Percentiles rank a stretch among this genome's conserved stretches.
phyloP scores from a whole-genome alignment of 495 filamentous ascomycete genomes.

The Aspergillus indologenus region DNA sequence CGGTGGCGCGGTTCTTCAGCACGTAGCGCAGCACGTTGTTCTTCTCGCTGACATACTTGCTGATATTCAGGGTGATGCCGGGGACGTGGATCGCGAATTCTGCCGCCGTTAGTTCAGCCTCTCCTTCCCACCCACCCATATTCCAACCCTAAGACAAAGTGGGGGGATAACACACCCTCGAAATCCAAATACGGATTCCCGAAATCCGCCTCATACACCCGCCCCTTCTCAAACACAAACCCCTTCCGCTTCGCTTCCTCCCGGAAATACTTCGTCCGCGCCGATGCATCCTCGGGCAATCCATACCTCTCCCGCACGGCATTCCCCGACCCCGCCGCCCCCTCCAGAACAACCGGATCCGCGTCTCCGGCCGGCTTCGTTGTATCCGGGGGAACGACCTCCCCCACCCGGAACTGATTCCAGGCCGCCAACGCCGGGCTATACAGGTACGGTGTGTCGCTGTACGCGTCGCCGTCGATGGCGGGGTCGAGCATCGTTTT shows the following conservation, averaged over 20 bases:
- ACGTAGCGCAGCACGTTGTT: conserved; percentile 79
- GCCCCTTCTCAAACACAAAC: conserved; percentile 57
- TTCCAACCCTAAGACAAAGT: neutral
- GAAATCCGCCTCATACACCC: conserved; percentile 76
- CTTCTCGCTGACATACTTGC: conserved; percentile 81
- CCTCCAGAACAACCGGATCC: conserved; percentile 61
- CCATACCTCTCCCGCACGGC: conserved; percentile 42
- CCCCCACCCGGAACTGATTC: conserved; percentile 67
- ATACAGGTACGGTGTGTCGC: conserved; percentile 80
- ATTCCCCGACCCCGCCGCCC: conserved; percentile 59
- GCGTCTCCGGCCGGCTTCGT: conserved; percentile 25
- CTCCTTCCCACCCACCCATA: neutral
- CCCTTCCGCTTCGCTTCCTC: conserved; percentile 40
- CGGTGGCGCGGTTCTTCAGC: conserved; percentile 69
- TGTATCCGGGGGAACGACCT: conserved; percentile 28
- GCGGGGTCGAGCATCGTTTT: conserved; percentile 86
- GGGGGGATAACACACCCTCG: conserved; percentile 43
- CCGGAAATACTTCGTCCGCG: conserved; percentile 64
- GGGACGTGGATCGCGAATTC: conserved; percentile 79
- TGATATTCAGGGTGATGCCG: conserved; percentile 70
- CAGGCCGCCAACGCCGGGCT: conserved; percentile 71
- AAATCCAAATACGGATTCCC: conserved; percentile 92
- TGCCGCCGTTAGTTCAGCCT: conserved; percentile 14
- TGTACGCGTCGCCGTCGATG: conserved; percentile 81
- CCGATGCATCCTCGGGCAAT: conserved; percentile 52